Evolutionary conservation across 495 filamentous ascomycete species (phyloP).

Genomic region (Cercophora sp.): DNA sequence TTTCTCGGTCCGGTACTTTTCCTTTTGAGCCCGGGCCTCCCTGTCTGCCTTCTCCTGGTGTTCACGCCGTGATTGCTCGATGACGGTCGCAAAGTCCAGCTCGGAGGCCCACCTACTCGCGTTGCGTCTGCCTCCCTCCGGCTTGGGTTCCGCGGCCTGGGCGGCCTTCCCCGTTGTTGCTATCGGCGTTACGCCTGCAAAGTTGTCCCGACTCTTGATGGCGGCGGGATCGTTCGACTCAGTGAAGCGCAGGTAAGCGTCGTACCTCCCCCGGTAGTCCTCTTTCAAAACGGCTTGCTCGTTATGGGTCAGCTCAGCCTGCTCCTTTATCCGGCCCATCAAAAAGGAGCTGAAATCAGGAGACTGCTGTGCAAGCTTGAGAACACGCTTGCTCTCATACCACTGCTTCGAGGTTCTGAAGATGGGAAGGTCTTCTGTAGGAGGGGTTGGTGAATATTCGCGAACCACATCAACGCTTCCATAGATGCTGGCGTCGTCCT

Average conservation of each 20-base stretch:
- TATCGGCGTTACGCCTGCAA: slow-evolving; percentile 23
- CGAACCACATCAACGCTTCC: slow-evolving; percentile 46
- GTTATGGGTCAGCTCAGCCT: slow-evolving; percentile 13
- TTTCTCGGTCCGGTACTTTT: slow-evolving; percentile 70
- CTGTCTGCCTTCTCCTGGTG: slow-evolving; percentile 70
- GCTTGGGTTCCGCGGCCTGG: slow-evolving; percentile 49
- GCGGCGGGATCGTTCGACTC: slow-evolving; percentile 48
- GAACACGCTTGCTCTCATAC: slow-evolving; percentile 36
- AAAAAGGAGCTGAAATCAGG: slow-evolving; percentile 33
- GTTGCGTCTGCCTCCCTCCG: slow-evolving; percentile 54
- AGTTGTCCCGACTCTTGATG: slow-evolving; percentile 41
- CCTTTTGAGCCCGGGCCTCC: slow-evolving; percentile 63
- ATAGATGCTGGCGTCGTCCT: slow-evolving; percentile 57
- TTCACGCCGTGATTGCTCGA: slow-evolving; percentile 72
- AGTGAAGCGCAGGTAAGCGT: slow-evolving; percentile 48
- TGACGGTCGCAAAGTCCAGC: slow-evolving; percentile 68
- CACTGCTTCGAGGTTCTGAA: slow-evolving; percentile 41
- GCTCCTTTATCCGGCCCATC: slow-evolving; percentile 23
- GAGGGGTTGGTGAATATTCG: slow-evolving; percentile 46
- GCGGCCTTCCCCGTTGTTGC: slow-evolving; percentile 29
- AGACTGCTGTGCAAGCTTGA: slow-evolving; percentile 27
- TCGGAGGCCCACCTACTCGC: slow-evolving; percentile 59
- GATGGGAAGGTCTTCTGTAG: slow-evolving; percentile 42
- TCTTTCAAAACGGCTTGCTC: slow-evolving; percentile 29
- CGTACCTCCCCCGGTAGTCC: slow-evolving; percentile 39